phyloP scores from a whole-genome alignment of 1,139 yeast genomes.

The Geotrichum carabidarum region DNA sequence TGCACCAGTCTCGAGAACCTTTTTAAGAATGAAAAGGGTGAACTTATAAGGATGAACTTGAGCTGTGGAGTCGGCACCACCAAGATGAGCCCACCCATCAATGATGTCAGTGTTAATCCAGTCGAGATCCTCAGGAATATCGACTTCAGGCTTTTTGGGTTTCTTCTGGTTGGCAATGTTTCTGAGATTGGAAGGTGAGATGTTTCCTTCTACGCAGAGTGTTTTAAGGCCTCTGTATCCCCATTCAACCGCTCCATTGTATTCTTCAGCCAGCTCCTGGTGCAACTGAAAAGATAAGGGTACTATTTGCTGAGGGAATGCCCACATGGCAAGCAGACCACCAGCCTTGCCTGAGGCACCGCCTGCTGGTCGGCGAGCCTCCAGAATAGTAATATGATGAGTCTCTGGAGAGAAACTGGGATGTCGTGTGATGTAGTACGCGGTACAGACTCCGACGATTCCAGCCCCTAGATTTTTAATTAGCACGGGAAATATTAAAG shows the following conservation, averaged over 20 bases:
- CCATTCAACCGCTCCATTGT: slow-evolving; percentile 81
- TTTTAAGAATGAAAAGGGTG: slow-evolving; percentile 70
- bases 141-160: slow-evolving; percentile 18
- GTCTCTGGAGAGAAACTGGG: slow-evolving; percentile 67
- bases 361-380: slow-evolving; percentile 89
- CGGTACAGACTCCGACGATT: slow-evolving; percentile 91
- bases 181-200: slow-evolving; percentile 30
- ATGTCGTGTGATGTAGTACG: slow-evolving; percentile 79
- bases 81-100: slow-evolving; percentile 70
- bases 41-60: slow-evolving; percentile 95
- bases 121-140: slow-evolving; percentile 65
- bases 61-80: slow-evolving; percentile 85
- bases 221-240: slow-evolving; percentile 88
- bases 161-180: slow-evolving; percentile 15
- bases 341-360: slow-evolving; percentile 99
- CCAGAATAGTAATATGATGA: slow-evolving; percentile 81
- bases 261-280: slow-evolving; percentile 71
- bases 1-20: slow-evolving; percentile 80
- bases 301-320: slow-evolving; percentile 91
- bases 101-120: slow-evolving; percentile 74
- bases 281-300: slow-evolving; percentile 83
- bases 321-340: slow-evolving; percentile 90
- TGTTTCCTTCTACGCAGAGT: slow-evolving; percentile 79
- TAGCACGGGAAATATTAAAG: neutral
- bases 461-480: slow-evolving; percentile 65